A percentile compares a stretch with the other conserved stretches of the same genome.
phyloP scores from a whole-genome alignment of 2,329 filamentous ascomycete species.

The Fusarium subglutinans region DNA sequence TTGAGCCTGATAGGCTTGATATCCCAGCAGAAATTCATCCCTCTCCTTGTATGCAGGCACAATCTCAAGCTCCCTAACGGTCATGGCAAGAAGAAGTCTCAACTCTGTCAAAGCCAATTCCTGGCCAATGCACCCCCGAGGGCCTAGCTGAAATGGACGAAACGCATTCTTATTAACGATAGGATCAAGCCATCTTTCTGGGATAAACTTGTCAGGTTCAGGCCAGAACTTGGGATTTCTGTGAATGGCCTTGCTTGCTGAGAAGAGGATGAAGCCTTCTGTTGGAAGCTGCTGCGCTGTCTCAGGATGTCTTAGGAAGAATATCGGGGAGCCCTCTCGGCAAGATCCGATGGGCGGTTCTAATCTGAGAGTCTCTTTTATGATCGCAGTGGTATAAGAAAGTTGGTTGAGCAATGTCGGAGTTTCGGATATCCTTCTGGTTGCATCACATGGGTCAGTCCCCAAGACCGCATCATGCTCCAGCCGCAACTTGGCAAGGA shows the following conservation, averaged over 20 bases:
- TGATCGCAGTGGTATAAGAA: not conserved
- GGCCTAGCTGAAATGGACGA: constrained; percentile 1
- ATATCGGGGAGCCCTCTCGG: not conserved
- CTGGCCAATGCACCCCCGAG: not conserved
- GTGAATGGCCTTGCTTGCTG: not conserved
- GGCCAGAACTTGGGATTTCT: not conserved
- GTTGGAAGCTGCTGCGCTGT: not conserved
- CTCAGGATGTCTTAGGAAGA: not conserved
- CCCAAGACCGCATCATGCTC: not conserved
- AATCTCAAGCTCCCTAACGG: not conserved
- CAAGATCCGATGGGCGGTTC: not conserved
- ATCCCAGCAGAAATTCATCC: not conserved
- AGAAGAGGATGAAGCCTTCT: not conserved
- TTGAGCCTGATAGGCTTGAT: not conserved
- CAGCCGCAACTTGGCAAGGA: not conserved
- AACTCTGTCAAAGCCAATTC: constrained; percentile 5
- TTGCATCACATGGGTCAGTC: not conserved
- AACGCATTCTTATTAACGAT: not conserved
- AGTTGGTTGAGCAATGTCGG: not conserved
- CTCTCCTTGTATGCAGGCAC: not conserved
- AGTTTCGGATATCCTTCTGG: not conserved
- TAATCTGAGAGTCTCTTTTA: constrained; percentile 5
- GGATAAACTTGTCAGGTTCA: not conserved
- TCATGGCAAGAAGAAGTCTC: not conserved
- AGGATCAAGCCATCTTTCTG: not conserved